Percentiles rank a stretch among this genome's conserved stretches.
Evolutionary conservation across 306 rosid species (phyloP).

Genomic region (Vicia villosa): DNA sequence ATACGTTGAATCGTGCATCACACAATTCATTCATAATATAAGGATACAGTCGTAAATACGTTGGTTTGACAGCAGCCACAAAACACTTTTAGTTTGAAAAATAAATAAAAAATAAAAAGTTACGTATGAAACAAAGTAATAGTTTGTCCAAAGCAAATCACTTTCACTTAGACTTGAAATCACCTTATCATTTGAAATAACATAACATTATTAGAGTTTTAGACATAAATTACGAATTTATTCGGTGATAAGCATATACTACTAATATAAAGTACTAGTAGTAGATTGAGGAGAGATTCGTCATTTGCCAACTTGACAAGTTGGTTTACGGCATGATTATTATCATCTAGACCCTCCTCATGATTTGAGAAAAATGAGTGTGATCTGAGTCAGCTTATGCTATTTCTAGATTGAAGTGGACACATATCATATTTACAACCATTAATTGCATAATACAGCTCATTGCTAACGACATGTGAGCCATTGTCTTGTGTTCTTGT

Average conservation of each 20-base stretch:
- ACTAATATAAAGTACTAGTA: neutral
- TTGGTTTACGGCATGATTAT: neutral
- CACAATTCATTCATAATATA: neutral
- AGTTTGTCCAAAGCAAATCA: neutral
- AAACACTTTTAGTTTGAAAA: too few relatives aligned
- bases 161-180: neutral
- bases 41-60: neutral
- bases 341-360: neutral
- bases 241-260: neutral
- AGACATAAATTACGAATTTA: neutral
- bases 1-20: neutral
- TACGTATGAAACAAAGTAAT: neutral
- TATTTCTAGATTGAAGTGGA: neutral
- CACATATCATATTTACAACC: neutral
- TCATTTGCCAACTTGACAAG: neutral
- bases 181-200: neutral
- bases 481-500: neutral
- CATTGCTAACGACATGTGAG: neutral
- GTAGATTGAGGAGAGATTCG: neutral
- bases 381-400: constrained; percentile 43
- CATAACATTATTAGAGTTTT: neutral
- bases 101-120: neutral
- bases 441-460: constrained; percentile 9
- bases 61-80: constrained; percentile 14
- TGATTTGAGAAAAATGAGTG: constrained; percentile 29